Evolutionary conservation across 1,139 yeast genomes (phyloP).

Genomic region (Candida tunisiensis): DNA sequence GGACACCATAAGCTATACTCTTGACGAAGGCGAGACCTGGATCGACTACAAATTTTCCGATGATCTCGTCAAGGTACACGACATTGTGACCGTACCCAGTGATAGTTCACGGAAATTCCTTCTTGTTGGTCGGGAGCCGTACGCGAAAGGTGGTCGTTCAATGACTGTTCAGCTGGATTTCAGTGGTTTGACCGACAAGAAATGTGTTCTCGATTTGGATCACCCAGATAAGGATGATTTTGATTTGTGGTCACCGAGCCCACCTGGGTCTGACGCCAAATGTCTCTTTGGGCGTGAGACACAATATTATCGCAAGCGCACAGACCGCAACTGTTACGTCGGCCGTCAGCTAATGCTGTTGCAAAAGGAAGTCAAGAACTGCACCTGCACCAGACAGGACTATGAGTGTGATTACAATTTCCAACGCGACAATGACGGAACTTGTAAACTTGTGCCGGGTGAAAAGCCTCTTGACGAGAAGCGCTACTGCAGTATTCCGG

Average conservation of each 20-base stretch:
- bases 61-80: constrained; percentile 38
- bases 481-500: constrained; percentile 42
- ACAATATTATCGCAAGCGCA: constrained; percentile 54
- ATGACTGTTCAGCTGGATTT: constrained; percentile 52
- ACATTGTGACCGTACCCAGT: constrained; percentile 79
- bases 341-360: constrained; percentile 40
- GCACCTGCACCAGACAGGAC: constrained; percentile 77
- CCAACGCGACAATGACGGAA: constrained; percentile 53
- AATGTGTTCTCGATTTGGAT: constrained; percentile 52
- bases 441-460: constrained; percentile 72
- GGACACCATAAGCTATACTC: constrained; percentile 42
- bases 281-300: constrained; percentile 89
- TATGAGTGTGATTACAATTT: constrained; percentile 90
- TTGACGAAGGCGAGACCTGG: constrained; percentile 78
- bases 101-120: constrained; percentile 72
- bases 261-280: constrained; percentile 35
- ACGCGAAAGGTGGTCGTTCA: constrained; percentile 25
- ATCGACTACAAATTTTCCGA: constrained; percentile 43
- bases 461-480: constrained; percentile 47
- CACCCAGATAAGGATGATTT: constrained; percentile 52
- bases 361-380: constrained; percentile 50
- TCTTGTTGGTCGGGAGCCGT: constrained; percentile 27
- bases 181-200: constrained; percentile 39
- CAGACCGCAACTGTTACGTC: constrained; percentile 57
- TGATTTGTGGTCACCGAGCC: constrained; percentile 68